phyloP scores from a whole-genome alignment of 495 filamentous ascomycete species.

The Ramalina peruviana region DNA sequence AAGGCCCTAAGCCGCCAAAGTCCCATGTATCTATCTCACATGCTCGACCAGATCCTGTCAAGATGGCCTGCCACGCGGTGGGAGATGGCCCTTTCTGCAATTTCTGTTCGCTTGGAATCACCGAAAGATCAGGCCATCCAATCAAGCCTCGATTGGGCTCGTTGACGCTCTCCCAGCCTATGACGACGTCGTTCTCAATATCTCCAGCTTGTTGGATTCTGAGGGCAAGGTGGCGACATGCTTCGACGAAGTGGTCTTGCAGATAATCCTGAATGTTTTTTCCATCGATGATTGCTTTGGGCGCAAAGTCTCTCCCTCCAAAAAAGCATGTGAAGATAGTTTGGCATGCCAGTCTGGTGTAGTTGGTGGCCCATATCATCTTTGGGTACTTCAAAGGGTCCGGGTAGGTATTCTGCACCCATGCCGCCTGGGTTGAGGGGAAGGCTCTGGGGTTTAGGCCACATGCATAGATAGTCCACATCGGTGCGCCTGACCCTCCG shows the following conservation, averaged over 20 bases:
- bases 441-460: slow-evolving; percentile 79
- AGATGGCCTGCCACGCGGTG: slow-evolving; percentile 86
- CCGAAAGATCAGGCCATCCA: slow-evolving; percentile 69
- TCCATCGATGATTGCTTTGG: slow-evolving; percentile 88
- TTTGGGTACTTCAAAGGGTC: slow-evolving; percentile 80
- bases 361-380: slow-evolving; percentile 99
- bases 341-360: slow-evolving; percentile 71
- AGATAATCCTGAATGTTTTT: slow-evolving; percentile 94
- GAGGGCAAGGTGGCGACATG: slow-evolving; percentile 64
- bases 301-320: slow-evolving; percentile 83
- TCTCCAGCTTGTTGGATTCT: slow-evolving; percentile 84
- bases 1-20: slow-evolving; percentile 83
- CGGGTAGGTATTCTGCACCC: slow-evolving; percentile 92
- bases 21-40: slow-evolving; percentile 86
- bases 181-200: slow-evolving; percentile 72
- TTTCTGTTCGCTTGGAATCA: slow-evolving; percentile 76
- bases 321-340: slow-evolving; percentile 94
- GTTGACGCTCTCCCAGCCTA: slow-evolving; percentile 93
- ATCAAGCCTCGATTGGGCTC: slow-evolving; percentile 86
- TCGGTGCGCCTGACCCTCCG: slow-evolving; percentile 87
- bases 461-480: slow-evolving; percentile 95
- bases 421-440: slow-evolving; percentile 73
- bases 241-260: slow-evolving; percentile 71
- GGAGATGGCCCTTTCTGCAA: slow-evolving; percentile 87
- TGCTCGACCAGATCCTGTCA: slow-evolving; percentile 77